Percentiles rank a stretch among this genome's conserved stretches.
phyloP scores from a whole-genome alignment of 1,284 basidiomycete species.

The Caloboletus firmus region DNA sequence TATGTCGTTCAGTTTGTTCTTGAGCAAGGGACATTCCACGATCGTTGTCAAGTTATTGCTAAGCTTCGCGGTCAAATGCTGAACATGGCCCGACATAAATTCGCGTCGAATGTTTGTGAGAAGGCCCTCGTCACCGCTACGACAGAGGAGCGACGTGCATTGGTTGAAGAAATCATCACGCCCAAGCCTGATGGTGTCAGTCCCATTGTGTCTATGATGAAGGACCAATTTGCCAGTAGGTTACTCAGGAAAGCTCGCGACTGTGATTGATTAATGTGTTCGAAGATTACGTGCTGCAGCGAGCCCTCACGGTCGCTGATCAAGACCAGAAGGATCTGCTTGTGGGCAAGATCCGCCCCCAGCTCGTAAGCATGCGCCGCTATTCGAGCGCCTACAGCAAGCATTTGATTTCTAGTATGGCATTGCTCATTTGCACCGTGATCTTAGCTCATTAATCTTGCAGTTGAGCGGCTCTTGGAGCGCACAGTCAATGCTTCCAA shows the following conservation, averaged over 20 bases:
- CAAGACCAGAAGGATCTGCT: constrained; percentile 69
- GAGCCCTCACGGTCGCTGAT: constrained; percentile 69
- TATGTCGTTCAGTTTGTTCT: constrained; percentile 96
- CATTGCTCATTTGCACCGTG: neutral
- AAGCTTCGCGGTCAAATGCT: constrained; percentile 81
- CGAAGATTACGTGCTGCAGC: constrained; percentile 80
- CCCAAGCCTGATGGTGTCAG: constrained; percentile 61
- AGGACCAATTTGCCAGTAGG: constrained; percentile 88
- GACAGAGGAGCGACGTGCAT: constrained; percentile 56
- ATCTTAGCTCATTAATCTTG: constrained; percentile 8
- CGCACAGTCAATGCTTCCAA: constrained; percentile 33
- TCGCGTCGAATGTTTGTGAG: constrained; percentile 96
- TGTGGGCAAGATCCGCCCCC: constrained; percentile 61
- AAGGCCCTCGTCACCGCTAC: constrained; percentile 79
- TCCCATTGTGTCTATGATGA: constrained; percentile 79
- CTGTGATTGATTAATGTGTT: constrained; percentile 5
- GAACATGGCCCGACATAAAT: constrained; percentile 86
- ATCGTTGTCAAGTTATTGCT: constrained; percentile 68
- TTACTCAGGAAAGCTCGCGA: constrained; percentile 15
- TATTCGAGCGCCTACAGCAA: constrained; percentile 74
- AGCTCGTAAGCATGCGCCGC: constrained; percentile 69
- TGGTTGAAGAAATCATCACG: constrained; percentile 82
- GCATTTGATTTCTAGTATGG: constrained; percentile 76
- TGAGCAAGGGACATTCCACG: constrained; percentile 72
- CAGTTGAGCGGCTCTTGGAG: constrained; percentile 72